phyloP scores from a whole-genome alignment of 495 filamentous ascomycete genomes.

The Clavariopsis aquatica region DNA sequence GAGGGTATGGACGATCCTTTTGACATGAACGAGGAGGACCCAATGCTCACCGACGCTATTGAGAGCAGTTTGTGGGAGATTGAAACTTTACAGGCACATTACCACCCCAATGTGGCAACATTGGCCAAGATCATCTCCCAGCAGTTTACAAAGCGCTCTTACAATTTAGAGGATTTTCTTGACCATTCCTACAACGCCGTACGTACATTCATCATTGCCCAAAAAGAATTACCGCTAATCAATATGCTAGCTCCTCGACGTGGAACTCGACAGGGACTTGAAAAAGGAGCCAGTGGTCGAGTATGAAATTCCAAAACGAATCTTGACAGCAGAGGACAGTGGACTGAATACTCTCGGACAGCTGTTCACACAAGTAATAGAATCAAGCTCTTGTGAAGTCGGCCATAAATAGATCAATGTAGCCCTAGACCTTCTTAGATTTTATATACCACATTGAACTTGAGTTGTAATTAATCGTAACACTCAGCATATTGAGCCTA shows the following conservation, averaged over 20 bases:
- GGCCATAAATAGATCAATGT: neutral
- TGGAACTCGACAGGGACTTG: slow-evolving; percentile 76
- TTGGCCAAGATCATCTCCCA: slow-evolving; percentile 92
- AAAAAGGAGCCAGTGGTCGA: slow-evolving; percentile 88
- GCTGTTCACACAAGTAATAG: slow-evolving; percentile 36
- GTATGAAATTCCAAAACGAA: slow-evolving; percentile 87
- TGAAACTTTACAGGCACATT: slow-evolving; percentile 83
- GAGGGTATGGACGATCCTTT: slow-evolving; percentile 82
- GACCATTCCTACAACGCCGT: slow-evolving; percentile 90
- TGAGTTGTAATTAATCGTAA: too few species aligned
- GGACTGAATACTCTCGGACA: slow-evolving; percentile 43
- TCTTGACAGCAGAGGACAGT: slow-evolving; percentile 64
- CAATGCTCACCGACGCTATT: slow-evolving; percentile 80
- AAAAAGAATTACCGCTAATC: slow-evolving; percentile 1
- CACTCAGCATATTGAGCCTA: too few species aligned
- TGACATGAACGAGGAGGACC: slow-evolving; percentile 70
- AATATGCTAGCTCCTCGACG: slow-evolving; percentile 65
- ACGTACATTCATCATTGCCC: slow-evolving; percentile 46
- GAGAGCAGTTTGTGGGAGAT: slow-evolving; percentile 96
- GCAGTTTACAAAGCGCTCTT: slow-evolving; percentile 94
- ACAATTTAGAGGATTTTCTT: slow-evolving; percentile 91
- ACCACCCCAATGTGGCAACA: slow-evolving; percentile 95
- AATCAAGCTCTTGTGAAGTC: slow-evolving; percentile 7
- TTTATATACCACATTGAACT: neutral
- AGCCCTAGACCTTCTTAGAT: neutral